A percentile compares a stretch with the other conserved stretches of the same genome.
Evolutionary conservation across 1,139 yeast genomes (phyloP).

Genomic region (Protomyces arabidopsidicola): DNA sequence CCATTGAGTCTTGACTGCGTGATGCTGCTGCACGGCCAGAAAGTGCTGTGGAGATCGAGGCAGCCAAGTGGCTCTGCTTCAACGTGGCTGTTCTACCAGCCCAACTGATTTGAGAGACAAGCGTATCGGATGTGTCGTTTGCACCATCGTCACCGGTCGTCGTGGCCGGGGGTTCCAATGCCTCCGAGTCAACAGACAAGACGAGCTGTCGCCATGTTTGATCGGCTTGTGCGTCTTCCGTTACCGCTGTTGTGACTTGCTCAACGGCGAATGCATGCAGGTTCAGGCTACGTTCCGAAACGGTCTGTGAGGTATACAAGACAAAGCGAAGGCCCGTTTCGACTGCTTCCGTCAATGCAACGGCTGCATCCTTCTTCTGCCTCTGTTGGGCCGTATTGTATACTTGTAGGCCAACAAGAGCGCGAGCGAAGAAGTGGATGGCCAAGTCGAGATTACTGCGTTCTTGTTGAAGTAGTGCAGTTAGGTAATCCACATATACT

Average conservation of each 20-base stretch:
- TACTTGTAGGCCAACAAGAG: conserved; percentile 15
- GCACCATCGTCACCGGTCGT: background rate
- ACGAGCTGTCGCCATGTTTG: conserved; percentile 10
- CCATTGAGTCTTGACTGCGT: background rate
- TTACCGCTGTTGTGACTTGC: background rate
- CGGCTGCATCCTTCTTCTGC: background rate
- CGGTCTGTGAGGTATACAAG: conserved; percentile 7
- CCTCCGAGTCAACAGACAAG: background rate
- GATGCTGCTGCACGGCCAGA: conserved; percentile 7
- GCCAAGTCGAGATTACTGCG: conserved; percentile 6
- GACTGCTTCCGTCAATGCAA: conserved; percentile 12
- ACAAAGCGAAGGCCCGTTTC: conserved; percentile 17
- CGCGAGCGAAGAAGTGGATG: conserved; percentile 10
- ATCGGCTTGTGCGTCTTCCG: conserved; percentile 2
- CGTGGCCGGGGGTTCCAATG: background rate
- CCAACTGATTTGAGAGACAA: conserved; percentile 17
- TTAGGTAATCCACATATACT: conserved; percentile 4
- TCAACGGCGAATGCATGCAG: conserved; percentile 15
- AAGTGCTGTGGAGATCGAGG: conserved; percentile 15
- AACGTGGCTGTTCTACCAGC: conserved; percentile 9
- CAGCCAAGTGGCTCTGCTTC: conserved; percentile 4
- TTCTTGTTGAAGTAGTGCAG: conserved; percentile 9
- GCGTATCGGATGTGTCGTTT: background rate
- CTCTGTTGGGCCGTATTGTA: background rate
- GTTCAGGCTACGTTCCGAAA: conserved; percentile 6